Conservation (phyloP, 306 rosid species). For the Nissolia schottii region DNA sequence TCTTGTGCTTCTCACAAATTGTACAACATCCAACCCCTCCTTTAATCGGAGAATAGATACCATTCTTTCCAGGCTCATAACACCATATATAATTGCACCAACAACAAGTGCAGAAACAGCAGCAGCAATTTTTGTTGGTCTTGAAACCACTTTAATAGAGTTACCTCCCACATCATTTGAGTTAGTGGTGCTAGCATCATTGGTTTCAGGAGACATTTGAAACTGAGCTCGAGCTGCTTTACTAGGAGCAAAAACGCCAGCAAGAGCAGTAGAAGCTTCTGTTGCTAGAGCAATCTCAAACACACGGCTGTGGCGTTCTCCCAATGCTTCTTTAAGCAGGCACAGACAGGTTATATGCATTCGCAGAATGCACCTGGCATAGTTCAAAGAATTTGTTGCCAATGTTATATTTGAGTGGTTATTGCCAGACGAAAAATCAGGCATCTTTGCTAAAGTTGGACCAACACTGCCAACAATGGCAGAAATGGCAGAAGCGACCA, state of each 20-base stretch:
- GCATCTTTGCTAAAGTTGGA: conserved; percentile 52
- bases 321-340: conserved; percentile 95
- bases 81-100: conserved; percentile 79
- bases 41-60: conserved; percentile 75
- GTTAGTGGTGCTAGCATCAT: conserved; percentile 45
- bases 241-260: conserved; percentile 67
- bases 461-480: conserved; percentile 78
- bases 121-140: conserved; percentile 73
- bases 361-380: conserved; percentile 64
- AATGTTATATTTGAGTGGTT: conserved; percentile 42
- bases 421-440: conserved; percentile 59
- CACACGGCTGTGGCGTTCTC: conserved; percentile 94
- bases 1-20: conserved; percentile 66
- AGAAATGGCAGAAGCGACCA: conserved; percentile 89
- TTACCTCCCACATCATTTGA: conserved; percentile 50
- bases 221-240: conserved; percentile 81
- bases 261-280: conserved; percentile 78
- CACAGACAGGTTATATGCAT: conserved; percentile 73
- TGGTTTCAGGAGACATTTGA: conserved; percentile 73
- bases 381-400: conserved; percentile 49
- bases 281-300: conserved; percentile 96
- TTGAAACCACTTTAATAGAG: conserved; percentile 41
- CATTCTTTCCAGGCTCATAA: conserved; percentile 86
- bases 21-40: conserved; percentile 87
- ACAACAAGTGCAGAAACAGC: conserved; percentile 85